Evolutionary conservation across 176 grass and related monocot species (phyloP).

Genomic region (Musa itinerans): DNA sequence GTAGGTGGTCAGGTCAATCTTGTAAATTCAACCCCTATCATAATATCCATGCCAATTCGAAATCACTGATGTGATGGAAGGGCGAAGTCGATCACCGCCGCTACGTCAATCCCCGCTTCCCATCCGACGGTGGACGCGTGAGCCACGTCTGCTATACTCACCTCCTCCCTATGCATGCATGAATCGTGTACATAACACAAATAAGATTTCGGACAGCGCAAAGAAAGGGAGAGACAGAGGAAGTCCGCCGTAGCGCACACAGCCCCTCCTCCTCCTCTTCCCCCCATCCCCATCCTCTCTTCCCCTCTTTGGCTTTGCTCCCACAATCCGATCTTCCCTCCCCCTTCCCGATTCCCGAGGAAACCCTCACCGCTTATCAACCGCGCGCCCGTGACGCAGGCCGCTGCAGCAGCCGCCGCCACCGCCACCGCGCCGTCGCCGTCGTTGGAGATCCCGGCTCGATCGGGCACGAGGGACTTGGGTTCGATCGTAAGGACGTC

Average conservation of each 20-base stretch:
- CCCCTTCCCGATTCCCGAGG: conserved; percentile 24
- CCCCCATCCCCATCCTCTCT: not conserved
- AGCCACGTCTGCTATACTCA: not conserved
- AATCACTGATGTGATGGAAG: no score
- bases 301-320: not conserved
- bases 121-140: not conserved
- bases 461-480: not conserved
- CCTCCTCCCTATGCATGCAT: not conserved
- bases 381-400: not conserved
- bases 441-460: not conserved
- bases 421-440: no score
- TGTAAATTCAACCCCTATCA: no score
- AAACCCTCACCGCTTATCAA: not conserved
- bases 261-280: not conserved
- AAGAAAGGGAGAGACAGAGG: not conserved
- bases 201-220: conserved; percentile 10
- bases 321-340: not conserved
- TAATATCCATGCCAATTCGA: no score
- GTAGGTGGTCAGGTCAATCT: no score
- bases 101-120: not conserved
- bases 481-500: conserved; percentile 5
- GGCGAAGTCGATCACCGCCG: no score
- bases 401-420: not conserved
- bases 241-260: not conserved
- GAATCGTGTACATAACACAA: not conserved